phyloP scores from a whole-genome alignment of 2,329 filamentous ascomycete genomes.

The Fusarium sp. region DNA sequence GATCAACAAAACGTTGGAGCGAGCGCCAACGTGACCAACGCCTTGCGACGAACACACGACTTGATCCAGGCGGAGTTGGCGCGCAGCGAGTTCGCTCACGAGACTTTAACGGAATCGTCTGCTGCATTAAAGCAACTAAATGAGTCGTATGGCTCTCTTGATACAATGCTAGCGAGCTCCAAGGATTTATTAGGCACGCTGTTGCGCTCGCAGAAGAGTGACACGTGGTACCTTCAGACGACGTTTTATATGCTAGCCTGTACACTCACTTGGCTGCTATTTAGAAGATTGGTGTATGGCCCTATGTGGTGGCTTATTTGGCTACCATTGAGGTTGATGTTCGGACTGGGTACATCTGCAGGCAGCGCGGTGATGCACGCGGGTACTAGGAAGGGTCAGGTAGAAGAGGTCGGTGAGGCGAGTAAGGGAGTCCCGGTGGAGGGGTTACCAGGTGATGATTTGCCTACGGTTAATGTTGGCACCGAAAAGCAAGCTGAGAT shows the following conservation, averaged over 20 bases:
- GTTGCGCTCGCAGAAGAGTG: conserved; percentile 89
- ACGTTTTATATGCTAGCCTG: conserved; percentile 83
- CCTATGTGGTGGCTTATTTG: conserved; percentile 91
- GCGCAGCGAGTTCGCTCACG: conserved; percentile 88
- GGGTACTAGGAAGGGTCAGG: conserved; percentile 43
- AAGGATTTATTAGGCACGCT: conserved; percentile 82
- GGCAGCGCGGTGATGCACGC: conserved; percentile 63
- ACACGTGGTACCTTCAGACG: conserved; percentile 97
- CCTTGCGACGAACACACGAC: conserved; percentile 86
- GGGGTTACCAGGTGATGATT: conserved; percentile 55
- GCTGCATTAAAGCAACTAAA: conserved; percentile 83
- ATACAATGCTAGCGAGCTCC: conserved; percentile 80
- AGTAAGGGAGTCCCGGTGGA: conserved; percentile 49
- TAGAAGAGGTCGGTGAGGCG: conserved; percentile 46
- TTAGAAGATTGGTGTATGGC: conserved; percentile 86
- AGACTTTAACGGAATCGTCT: conserved; percentile 87
- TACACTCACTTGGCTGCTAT: conserved; percentile 88
- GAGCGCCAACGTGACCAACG: conserved; percentile 84
- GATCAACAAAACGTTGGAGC: conserved; percentile 81
- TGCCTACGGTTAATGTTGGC: conserved; percentile 64
- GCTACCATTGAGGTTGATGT: conserved; percentile 79
- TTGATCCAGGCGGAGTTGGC: conserved; percentile 87
- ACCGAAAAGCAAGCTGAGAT: conserved; percentile 53
- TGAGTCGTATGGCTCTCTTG: conserved; percentile 84
- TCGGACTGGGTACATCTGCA: conserved; percentile 68